These are phyloP conservation scores for Pythium apleroticum DNA, from an alignment of 352 stramenopile species.

Conservation along the genomic window DNA sequence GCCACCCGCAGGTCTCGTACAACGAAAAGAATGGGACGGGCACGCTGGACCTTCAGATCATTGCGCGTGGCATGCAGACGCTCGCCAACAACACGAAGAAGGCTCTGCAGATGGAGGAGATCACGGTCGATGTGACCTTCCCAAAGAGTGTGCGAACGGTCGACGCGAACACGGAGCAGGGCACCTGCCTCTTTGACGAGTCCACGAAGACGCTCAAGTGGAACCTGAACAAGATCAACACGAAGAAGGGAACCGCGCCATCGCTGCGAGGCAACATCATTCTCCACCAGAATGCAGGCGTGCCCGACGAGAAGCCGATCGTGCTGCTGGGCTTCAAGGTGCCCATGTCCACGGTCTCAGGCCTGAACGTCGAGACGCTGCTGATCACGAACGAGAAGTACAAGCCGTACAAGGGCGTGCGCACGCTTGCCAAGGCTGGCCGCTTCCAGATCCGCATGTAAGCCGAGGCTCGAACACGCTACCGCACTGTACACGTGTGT, in stretches of 20 bases:
- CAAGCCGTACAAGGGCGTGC: slow-evolving; percentile 97
- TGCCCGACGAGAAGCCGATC: slow-evolving; percentile 92
- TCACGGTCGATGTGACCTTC: slow-evolving; percentile 95
- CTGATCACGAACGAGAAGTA: slow-evolving; percentile 96
- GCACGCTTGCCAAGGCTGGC: slow-evolving; percentile 95
- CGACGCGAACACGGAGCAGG: slow-evolving; percentile 91
- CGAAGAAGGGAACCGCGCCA: slow-evolving; percentile 83
- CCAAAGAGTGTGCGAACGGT: slow-evolving; percentile 95
- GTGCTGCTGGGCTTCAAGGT: slow-evolving; percentile 97
- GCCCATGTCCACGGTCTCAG: slow-evolving; percentile 94
- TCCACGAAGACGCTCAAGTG: slow-evolving; percentile 93
- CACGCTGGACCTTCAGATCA: slow-evolving; percentile 72
- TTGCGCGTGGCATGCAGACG: slow-evolving; percentile 72
- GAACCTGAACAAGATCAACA: slow-evolving; percentile 93
- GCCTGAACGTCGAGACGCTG: slow-evolving; percentile 94
- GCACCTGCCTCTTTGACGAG: slow-evolving; percentile 95
- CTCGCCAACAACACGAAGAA: slow-evolving; percentile 82
- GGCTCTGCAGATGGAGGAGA: slow-evolving; percentile 84
- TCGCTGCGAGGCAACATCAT: slow-evolving; percentile 92
- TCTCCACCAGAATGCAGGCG: slow-evolving; percentile 79
- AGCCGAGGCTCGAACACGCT: neutral
- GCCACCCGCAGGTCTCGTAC: slow-evolving; percentile 85
- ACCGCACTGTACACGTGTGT: too few relatives aligned
- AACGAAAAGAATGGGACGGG: slow-evolving; percentile 63
- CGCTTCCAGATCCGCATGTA: slow-evolving; percentile 95